Percentiles rank a stretch among this genome's conserved stretches.
Conservation (phyloP, 192 early-diverging fungal species). For the Mortierella claussenii region DNA sequence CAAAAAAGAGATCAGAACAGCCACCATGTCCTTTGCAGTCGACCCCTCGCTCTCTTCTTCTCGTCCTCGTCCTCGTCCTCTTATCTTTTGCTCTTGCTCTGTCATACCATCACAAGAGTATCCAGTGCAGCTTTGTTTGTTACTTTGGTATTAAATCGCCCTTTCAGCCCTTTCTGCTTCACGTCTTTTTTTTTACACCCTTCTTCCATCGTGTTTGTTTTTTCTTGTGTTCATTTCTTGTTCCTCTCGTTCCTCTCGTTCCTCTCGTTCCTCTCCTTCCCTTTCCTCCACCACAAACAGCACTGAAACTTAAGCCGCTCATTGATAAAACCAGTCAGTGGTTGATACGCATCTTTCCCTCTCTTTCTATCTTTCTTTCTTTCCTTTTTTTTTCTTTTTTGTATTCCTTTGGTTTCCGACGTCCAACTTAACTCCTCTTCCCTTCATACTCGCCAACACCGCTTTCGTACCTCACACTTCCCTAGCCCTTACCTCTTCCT, state of each 20-base stretch:
- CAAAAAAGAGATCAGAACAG: too few species aligned
- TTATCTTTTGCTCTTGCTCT: background rate
- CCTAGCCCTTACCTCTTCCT: too few species aligned
- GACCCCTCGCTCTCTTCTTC: too few species aligned
- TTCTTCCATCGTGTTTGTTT: background rate
- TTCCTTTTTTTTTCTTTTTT: background rate
- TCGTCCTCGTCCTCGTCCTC: background rate
- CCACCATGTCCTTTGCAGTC: too few species aligned
- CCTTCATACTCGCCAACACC: too few species aligned
- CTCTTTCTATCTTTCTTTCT: background rate
- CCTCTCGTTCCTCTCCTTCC: background rate
- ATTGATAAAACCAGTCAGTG: too few species aligned
- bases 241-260: constrained; percentile 3
- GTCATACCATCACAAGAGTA: constrained; percentile 4
- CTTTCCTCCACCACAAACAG: background rate
- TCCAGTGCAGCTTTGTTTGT: constrained; percentile 2
- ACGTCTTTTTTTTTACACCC: background rate
- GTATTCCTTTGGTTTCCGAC: background rate
- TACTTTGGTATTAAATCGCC: constrained; percentile 1
- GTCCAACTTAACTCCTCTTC: background rate
- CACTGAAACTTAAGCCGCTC: too few species aligned
- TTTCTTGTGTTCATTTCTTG: background rate
- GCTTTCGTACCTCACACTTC: too few species aligned
- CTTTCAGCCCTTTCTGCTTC: background rate
- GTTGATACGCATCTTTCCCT: too few species aligned